Evolutionary conservation across 768 basidiomycete species (phyloP).

Genomic region (Hemileccinum impolitum): DNA sequence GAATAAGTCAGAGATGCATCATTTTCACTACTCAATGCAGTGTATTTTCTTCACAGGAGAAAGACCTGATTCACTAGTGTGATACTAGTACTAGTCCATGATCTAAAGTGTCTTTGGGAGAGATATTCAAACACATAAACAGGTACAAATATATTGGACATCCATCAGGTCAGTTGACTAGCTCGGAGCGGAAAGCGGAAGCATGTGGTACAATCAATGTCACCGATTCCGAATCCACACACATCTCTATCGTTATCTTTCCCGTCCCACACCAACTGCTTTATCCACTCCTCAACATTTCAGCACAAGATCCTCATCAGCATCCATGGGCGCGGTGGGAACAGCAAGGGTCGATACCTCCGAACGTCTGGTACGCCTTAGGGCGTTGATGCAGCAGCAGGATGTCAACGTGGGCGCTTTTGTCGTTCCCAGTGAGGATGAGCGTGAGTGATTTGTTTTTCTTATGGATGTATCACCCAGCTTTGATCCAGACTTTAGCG

Average conservation of each 20-base stretch:
- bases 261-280: slow-evolving; percentile 8
- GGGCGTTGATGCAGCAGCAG: slow-evolving; percentile 64
- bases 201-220: slow-evolving; percentile 24
- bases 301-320: slow-evolving; percentile 10
- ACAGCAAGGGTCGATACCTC: slow-evolving; percentile 57
- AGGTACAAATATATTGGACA: too few relatives aligned
- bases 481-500: slow-evolving; percentile 68
- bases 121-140: too few relatives aligned
- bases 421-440: slow-evolving; percentile 89
- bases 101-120: too few relatives aligned
- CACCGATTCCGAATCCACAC: slow-evolving; percentile 12
- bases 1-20: too few relatives aligned
- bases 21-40: too few relatives aligned
- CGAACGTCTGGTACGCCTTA: slow-evolving; percentile 56
- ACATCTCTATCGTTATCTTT: slow-evolving; percentile 21
- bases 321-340: slow-evolving; percentile 36
- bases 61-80: too few relatives aligned
- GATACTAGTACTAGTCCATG: too few relatives aligned
- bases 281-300: not conserved
- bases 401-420: slow-evolving; percentile 61
- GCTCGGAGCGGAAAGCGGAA: slow-evolving; percentile 23
- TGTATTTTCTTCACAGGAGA: too few relatives aligned
- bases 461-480: not conserved
- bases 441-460: slow-evolving; percentile 59
- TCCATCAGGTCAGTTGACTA: not conserved